Percentiles rank a stretch among this genome's conserved stretches.
Conservation (phyloP, 225 moss, liverwort and hornwort species). For the Rhytidiadelphus loreus region DNA sequence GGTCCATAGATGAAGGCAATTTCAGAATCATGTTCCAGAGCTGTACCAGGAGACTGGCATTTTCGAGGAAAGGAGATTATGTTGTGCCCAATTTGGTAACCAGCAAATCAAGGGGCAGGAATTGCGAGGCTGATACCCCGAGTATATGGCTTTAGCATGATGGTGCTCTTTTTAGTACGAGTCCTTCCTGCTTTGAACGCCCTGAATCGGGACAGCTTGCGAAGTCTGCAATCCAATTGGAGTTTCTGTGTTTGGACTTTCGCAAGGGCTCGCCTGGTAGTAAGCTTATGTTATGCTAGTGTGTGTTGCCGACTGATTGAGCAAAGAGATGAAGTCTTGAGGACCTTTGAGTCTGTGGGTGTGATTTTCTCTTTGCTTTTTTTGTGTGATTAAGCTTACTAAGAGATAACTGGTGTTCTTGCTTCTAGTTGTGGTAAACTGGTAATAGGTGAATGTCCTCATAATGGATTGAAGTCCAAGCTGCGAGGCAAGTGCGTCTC, state of each 20-base stretch:
- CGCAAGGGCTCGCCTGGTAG: not conserved
- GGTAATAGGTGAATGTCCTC: not conserved
- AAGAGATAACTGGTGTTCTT: not conserved
- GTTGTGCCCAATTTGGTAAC: not conserved
- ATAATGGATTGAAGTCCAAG: not conserved
- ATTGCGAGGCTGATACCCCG: not conserved
- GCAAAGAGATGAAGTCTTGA: not conserved
- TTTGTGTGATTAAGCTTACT: not conserved
- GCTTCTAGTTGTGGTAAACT: not conserved
- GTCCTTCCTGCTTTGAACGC: not conserved
- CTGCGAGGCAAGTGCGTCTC: not conserved
- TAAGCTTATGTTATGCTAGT: not conserved
- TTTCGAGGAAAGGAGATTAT: not conserved
- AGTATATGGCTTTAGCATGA: not conserved
- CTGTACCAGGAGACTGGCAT: not conserved
- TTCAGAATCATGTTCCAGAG: not conserved
- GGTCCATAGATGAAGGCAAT: not conserved
- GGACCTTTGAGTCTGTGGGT: not conserved
- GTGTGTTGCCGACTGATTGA: not conserved
- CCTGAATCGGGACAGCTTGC: not conserved
- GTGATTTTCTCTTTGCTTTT: not conserved
- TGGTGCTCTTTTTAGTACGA: not conserved
- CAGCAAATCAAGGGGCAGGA: not conserved
- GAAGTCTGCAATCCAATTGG: not conserved
- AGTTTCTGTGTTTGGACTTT: not conserved